Conservation (phyloP, 805 yeast species). For the Clavispora santaluciae region DNA sequence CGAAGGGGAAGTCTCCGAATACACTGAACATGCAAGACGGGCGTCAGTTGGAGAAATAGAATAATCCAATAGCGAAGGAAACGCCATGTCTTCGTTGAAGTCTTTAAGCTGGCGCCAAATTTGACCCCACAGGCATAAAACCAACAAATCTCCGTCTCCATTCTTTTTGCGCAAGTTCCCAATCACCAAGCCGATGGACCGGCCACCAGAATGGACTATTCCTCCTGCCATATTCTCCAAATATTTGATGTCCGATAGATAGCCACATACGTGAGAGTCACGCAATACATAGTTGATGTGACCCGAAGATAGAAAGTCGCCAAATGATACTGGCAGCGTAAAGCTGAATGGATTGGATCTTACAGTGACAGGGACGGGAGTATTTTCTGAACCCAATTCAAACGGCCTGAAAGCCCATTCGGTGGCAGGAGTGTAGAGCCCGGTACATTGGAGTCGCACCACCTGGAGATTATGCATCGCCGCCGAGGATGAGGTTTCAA, state of each 20-base stretch:
- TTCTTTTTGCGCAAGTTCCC: slow-evolving; percentile 35
- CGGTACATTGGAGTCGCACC: not conserved
- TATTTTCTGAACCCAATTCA: not conserved
- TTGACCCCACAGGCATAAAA: slow-evolving; percentile 26
- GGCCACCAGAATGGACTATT: slow-evolving; percentile 13
- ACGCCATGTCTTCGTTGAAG: not conserved
- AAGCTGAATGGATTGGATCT: slow-evolving; percentile 12
- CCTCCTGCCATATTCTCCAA: slow-evolving; percentile 46
- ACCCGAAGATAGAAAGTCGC: slow-evolving; percentile 11
- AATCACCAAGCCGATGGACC: slow-evolving; percentile 34
- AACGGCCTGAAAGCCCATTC: not conserved
- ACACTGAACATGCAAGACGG: too few relatives aligned
- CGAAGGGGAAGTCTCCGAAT: too few relatives aligned
- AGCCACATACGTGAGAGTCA: slow-evolving; percentile 16
- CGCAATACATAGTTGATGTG: slow-evolving; percentile 18
- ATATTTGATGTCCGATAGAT: slow-evolving; percentile 37
- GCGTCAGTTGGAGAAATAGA: not conserved
- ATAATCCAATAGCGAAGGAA: not conserved
- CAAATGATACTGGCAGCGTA: slow-evolving; percentile 8
- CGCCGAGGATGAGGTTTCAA: slow-evolving; percentile 3
- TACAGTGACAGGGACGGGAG: not conserved
- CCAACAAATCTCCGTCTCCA: slow-evolving; percentile 43
- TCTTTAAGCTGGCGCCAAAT: not conserved
- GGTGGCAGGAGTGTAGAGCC: not conserved
- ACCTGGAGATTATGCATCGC: not conserved